Percentiles rank a stretch among this genome's conserved stretches.
Conservation (phyloP, 2,329 filamentous ascomycete genomes). For the Arthrinium phaeospermum region DNA sequence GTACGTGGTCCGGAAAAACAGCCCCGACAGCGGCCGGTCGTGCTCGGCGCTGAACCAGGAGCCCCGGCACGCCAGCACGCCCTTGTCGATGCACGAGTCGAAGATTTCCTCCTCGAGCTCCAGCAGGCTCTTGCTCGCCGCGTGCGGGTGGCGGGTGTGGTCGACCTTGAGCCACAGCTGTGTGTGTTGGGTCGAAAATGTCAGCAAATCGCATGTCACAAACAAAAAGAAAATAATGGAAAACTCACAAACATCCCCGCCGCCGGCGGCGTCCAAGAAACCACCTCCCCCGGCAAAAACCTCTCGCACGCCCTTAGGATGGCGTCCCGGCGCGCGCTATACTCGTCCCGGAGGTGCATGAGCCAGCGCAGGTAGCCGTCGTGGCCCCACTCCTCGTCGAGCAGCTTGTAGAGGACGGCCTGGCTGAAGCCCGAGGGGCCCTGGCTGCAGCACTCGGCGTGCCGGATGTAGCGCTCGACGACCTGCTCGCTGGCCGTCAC, state of each 20-base stretch:
- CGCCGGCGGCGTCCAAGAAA: conserved; percentile 78
- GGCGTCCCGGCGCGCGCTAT: conserved; percentile 78
- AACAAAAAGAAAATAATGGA: neutral
- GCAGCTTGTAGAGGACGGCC: conserved; percentile 81
- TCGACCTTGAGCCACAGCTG: conserved; percentile 79
- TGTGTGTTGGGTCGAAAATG: too few species aligned
- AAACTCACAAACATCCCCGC: conserved; percentile 93
- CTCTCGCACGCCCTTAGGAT: conserved; percentile 82
- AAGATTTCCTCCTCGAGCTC: conserved; percentile 90
- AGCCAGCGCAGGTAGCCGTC: conserved; percentile 89
- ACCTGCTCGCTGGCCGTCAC: conserved; percentile 86
- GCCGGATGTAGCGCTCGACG: conserved; percentile 79
- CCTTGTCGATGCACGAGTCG: conserved; percentile 73
- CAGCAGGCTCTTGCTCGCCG: conserved; percentile 56
- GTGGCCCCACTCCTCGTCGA: conserved; percentile 96
- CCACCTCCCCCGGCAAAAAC: conserved; percentile 74
- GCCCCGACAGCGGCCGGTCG: conserved; percentile 60
- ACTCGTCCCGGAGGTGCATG: conserved; percentile 79
- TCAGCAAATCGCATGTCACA: neutral
- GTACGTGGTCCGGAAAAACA: conserved; percentile 92
- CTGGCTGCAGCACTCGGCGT: conserved; percentile 84
- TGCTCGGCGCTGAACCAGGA: conserved; percentile 89
- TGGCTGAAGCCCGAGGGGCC: conserved; percentile 86
- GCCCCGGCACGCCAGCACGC: conserved; percentile 81
- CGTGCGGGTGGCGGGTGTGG: conserved; percentile 68